phyloP scores from a whole-genome alignment of 257 asterid species.

The Solanum phureja region DNA sequence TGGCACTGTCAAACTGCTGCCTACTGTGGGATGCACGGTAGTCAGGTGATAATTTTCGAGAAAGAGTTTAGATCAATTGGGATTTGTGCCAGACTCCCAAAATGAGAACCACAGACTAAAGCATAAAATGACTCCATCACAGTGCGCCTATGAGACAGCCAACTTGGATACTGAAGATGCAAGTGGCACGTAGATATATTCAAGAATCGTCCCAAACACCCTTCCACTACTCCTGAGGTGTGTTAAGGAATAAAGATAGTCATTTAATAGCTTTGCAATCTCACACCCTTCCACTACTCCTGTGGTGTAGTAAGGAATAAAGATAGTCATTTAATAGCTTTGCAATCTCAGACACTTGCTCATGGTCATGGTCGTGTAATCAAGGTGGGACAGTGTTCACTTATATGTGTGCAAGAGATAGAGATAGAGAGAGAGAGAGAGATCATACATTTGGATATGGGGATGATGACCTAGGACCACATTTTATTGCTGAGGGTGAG shows the following conservation, averaged over 20 bases:
- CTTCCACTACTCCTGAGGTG: background rate
- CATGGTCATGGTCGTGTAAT: background rate
- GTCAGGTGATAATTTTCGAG: background rate
- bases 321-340: background rate
- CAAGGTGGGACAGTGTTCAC: background rate
- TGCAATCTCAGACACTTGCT: background rate
- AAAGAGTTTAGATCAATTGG: background rate
- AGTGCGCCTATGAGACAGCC: background rate
- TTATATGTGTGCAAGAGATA: background rate
- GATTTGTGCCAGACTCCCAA: background rate
- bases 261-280: background rate
- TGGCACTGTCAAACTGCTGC: background rate
- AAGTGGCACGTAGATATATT: background rate
- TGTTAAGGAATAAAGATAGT: background rate
- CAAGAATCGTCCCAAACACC: background rate
- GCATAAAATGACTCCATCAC: background rate
- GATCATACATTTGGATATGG: slow-evolving; percentile 71
- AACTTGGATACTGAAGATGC: background rate
- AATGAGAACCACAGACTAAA: background rate
- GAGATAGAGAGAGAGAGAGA: background rate
- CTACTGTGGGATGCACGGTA: background rate
- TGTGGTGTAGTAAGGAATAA: background rate
- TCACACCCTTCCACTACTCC: background rate
- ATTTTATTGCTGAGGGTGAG: slow-evolving; percentile 14
- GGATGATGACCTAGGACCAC: slow-evolving; percentile 40